These are phyloP conservation scores for Suhomyces choctaworum DNA, from an alignment of 1,139 yeast genomes.

Conservation along the genomic window DNA sequence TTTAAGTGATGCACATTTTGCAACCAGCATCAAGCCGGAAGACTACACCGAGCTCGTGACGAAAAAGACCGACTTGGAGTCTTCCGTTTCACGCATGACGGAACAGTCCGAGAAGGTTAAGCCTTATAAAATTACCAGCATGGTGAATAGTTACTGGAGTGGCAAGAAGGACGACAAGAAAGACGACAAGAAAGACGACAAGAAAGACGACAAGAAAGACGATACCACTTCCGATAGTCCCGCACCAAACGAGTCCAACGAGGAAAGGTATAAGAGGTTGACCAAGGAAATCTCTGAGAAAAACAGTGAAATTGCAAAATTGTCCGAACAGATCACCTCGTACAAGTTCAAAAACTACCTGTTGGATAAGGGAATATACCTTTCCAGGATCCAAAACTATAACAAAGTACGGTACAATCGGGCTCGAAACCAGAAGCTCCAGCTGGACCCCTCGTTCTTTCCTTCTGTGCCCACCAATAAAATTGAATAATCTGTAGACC, in stretches of 20 bases:
- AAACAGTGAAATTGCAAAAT: conserved; percentile 18
- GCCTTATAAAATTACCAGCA: conserved; percentile 30
- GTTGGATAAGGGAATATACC: conserved; percentile 55
- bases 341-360: conserved; percentile 48
- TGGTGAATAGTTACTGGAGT: conserved; percentile 10
- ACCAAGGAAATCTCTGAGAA: conserved; percentile 21
- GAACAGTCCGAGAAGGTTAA: conserved; percentile 25
- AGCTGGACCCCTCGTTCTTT: conserved; percentile 44
- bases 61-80: conserved; percentile 33
- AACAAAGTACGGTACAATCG: conserved; percentile 39
- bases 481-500: conserved; percentile 4
- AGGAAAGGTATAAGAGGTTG: conserved; percentile 9
- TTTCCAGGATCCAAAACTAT: conserved; percentile 48
- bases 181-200: conserved; percentile 17
- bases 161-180: conserved; percentile 18
- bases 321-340: conserved; percentile 16
- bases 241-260: conserved; percentile 21
- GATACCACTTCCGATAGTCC: conserved; percentile 9
- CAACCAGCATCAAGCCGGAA: conserved; percentile 48
- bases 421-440: conserved; percentile 42
- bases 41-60: conserved; percentile 47
- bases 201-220: conserved; percentile 7
- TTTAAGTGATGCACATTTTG: conserved; percentile 62
- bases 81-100: conserved; percentile 20
- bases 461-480: conserved; percentile 53